These are phyloP conservation scores for Rhinocladiella similis DNA, from an alignment of 2,329 filamentous ascomycete species.

Conservation along the genomic window DNA sequence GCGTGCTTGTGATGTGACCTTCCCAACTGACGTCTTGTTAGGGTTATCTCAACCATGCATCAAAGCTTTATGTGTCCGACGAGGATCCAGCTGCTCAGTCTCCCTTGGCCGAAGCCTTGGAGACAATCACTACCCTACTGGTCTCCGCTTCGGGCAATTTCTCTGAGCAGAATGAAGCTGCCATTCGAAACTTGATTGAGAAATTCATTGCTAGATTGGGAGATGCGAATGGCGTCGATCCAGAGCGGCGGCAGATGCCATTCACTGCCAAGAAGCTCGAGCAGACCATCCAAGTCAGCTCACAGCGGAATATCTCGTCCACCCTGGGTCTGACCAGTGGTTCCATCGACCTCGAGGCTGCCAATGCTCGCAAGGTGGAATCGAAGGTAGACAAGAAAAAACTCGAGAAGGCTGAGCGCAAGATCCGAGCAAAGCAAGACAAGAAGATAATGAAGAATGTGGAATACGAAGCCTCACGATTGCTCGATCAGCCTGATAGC, in stretches of 20 bases:
- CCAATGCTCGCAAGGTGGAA: conserved; percentile 90
- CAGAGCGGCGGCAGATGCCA: conserved; percentile 68
- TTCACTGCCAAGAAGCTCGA: conserved; percentile 82
- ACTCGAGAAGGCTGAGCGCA: conserved; percentile 95
- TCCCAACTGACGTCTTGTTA: conserved; percentile 26
- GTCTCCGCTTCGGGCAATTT: conserved; percentile 89
- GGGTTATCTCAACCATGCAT: conserved; percentile 92
- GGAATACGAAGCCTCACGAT: conserved; percentile 90
- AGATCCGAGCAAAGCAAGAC: conserved; percentile 97
- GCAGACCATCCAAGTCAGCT: conserved; percentile 90
- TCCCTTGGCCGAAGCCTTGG: conserved; percentile 80
- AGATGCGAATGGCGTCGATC: conserved; percentile 67
- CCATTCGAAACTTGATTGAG: conserved; percentile 78
- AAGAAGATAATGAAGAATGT: conserved; percentile 98
- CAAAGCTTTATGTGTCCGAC: conserved; percentile 76
- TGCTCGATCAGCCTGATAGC: conserved; percentile 79
- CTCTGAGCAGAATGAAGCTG: conserved; percentile 68
- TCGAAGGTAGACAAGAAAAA: conserved; percentile 98
- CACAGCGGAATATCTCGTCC: conserved; percentile 93
- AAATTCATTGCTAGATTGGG: conserved; percentile 86
- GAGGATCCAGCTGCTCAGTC: conserved; percentile 67
- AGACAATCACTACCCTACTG: conserved; percentile 81
- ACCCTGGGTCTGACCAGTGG: conserved; percentile 84
- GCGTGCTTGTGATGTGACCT: neutral
- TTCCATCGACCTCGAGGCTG: conserved; percentile 88